Evolutionary conservation across 495 filamentous ascomycete species (phyloP).

Genomic region (Penicillium egyptiacum): DNA sequence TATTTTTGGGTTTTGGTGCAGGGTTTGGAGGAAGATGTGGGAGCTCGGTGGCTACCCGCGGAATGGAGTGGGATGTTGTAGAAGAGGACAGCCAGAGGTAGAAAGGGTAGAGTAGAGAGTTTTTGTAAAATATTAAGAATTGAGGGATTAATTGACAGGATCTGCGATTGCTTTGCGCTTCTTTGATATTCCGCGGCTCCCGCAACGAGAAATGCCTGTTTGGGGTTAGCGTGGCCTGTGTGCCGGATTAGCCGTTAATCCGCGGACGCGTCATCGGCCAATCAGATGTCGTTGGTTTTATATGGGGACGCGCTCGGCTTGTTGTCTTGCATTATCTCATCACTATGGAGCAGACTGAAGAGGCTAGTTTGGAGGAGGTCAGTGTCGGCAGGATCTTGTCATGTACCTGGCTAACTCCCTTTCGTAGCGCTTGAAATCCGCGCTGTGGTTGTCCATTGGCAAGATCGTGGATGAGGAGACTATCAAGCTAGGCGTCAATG

Average conservation of each 20-base stretch:
- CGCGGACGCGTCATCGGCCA: slow-evolving; percentile 25
- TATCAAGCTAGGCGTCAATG: slow-evolving; percentile 71
- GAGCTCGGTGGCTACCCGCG: slow-evolving; percentile 1
- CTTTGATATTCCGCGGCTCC: slow-evolving; percentile 15
- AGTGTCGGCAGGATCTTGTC: neutral
- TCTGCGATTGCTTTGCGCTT: slow-evolving; percentile 15
- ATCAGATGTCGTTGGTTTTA: slow-evolving; percentile 21
- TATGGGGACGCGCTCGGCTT: slow-evolving; percentile 18
- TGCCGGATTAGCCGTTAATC: slow-evolving; percentile 20
- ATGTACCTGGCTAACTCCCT: neutral
- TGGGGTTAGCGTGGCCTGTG: neutral
- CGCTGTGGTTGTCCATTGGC: slow-evolving; percentile 89
- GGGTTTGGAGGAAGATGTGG: neutral
- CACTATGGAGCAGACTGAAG: slow-evolving; percentile 40
- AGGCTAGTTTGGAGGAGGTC: slow-evolving; percentile 45
- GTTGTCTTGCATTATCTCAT: slow-evolving; percentile 7
- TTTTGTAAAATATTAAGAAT: neutral
- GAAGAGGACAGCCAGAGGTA: neutral
- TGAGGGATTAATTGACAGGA: slow-evolving; percentile 12
- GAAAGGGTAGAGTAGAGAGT: neutral
- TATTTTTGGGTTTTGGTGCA: slow-evolving; percentile 3
- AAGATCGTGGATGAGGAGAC: slow-evolving; percentile 88
- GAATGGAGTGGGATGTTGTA: neutral
- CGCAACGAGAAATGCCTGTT: slow-evolving; percentile 3
- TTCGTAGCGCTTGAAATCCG: slow-evolving; percentile 79